phyloP scores from a whole-genome alignment of 1,139 yeast species.

The Meyerozyma carpophila region DNA sequence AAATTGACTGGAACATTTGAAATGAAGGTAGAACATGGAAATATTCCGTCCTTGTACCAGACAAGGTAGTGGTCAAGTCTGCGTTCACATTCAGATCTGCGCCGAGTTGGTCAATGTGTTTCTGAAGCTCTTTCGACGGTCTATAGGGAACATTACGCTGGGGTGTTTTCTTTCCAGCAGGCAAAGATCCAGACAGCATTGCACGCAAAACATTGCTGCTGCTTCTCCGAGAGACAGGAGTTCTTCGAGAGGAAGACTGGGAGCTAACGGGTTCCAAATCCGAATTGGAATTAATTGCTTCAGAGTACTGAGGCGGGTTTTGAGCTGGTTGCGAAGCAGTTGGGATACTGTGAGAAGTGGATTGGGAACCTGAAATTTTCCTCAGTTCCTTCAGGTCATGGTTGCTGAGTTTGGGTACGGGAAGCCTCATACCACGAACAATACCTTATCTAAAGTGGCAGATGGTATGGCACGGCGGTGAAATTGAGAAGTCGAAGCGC shows the following conservation, averaged over 20 bases:
- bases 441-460: too few species aligned
- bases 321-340: background rate
- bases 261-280: background rate
- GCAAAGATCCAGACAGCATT: conserved; percentile 4
- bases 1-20: conserved; percentile 55
- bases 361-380: background rate
- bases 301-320: background rate
- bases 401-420: background rate
- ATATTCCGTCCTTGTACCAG: conserved; percentile 37
- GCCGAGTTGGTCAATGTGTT: conserved; percentile 22
- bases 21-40: conserved; percentile 59
- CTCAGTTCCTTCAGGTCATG: background rate
- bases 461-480: background rate
- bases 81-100: background rate
- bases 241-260: background rate
- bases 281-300: background rate
- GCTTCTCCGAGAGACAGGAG: conserved; percentile 4
- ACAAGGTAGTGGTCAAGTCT: conserved; percentile 4
- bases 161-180: conserved; percentile 6
- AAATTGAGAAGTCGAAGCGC: background rate
- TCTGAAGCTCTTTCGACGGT: conserved; percentile 33
- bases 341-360: background rate
- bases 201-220: conserved; percentile 5
- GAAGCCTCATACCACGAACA: background rate
- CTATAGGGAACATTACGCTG: conserved; percentile 21